Base-by-base conservation (phyloP, 805 yeast genomes). In the Starmerella etchellsii region DNA sequence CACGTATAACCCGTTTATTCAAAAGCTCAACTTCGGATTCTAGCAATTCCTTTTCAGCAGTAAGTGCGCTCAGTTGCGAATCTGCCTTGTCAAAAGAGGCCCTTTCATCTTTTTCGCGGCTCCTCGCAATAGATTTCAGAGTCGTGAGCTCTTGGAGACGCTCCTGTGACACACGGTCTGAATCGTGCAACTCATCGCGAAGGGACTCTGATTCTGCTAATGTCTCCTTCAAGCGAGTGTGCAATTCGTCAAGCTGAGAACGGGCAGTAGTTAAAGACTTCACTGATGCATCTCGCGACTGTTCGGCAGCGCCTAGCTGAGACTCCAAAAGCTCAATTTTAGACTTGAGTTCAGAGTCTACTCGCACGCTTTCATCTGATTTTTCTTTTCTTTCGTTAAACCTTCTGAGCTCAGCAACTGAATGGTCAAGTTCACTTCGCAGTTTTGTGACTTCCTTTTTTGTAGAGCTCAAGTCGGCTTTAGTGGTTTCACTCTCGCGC, bases 131-230 rank as follows among this genome's bases (percentile, higher is more conserved):
- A 43, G 81, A 65, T 50, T 93, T 69, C 60, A 85, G 72, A 0
- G 83, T 75, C 1, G 76, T 66, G 0, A 83, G 69, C 59, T 88
- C 97, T 37, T 87, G 67, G 0, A 81, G 74, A 45, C 94, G 71
- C 53, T 85, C 95, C 54, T 78, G 91, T 2, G 87, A 60, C 58
- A 77, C 66, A 25, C 73, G 70, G 41, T 83, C 70, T 4, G 81
- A 65, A 43, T 87, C 96, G 10, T 70, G 64, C n/a, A 88, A 61
- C 54, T 87, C 95, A 42, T 84, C 94, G 50, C 81, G 85, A 23
- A 87, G 57, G 2, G 74, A 70, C 42, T 81, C 85, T 19, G 73
- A 65, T 47, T 73, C 69, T 39, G 66, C 66, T 32, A 67, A 69
- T 1, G 76, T 64, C 51, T 91, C 97, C 45, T 71, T 71, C 30